Percentiles rank a stretch among this genome's conserved stretches.
These are phyloP conservation scores for Wickerhamia fluorescens DNA, from an alignment of 805 yeast species.

Conservation along the genomic window DNA sequence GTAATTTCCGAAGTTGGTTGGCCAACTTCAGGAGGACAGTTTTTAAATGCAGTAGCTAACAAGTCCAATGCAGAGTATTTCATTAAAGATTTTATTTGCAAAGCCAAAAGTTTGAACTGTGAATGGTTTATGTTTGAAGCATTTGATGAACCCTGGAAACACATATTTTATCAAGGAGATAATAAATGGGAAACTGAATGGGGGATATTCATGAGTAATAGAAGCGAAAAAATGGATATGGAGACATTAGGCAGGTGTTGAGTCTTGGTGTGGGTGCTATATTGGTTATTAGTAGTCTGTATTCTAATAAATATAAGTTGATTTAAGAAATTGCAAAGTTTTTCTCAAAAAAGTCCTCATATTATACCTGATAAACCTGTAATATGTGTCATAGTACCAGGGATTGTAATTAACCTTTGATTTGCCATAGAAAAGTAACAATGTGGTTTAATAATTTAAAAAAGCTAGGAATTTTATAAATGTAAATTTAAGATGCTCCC, in stretches of 20 bases:
- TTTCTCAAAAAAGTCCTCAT: neutral
- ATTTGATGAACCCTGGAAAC: constrained; percentile 69
- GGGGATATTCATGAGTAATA: constrained; percentile 52
- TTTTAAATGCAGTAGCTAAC: constrained; percentile 42
- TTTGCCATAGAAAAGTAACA: too few relatives aligned
- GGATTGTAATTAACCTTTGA: too few relatives aligned
- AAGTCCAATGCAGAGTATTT: constrained; percentile 38
- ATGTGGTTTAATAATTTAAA: too few relatives aligned
- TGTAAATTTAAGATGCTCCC: too few relatives aligned
- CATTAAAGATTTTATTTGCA: constrained; percentile 47
- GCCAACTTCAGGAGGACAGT: constrained; percentile 59
- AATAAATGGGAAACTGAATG: constrained; percentile 63
- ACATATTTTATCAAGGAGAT: constrained; percentile 40
- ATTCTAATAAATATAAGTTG: too few relatives aligned
- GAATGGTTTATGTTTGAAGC: constrained; percentile 64
- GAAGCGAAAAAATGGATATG: constrained; percentile 43
- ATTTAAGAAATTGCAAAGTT: too few relatives aligned
- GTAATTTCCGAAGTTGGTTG: constrained; percentile 63
- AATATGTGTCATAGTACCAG: too few relatives aligned
- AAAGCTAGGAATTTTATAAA: too few relatives aligned
- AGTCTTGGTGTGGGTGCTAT: too few relatives aligned
- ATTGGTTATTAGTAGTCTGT: too few relatives aligned
- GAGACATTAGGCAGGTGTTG: too few relatives aligned
- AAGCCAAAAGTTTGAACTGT: constrained; percentile 24
- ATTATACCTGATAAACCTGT: too few relatives aligned